Evolutionary conservation across 805 yeast species (phyloP).

Genomic region (Priceomyces melissophilus): DNA sequence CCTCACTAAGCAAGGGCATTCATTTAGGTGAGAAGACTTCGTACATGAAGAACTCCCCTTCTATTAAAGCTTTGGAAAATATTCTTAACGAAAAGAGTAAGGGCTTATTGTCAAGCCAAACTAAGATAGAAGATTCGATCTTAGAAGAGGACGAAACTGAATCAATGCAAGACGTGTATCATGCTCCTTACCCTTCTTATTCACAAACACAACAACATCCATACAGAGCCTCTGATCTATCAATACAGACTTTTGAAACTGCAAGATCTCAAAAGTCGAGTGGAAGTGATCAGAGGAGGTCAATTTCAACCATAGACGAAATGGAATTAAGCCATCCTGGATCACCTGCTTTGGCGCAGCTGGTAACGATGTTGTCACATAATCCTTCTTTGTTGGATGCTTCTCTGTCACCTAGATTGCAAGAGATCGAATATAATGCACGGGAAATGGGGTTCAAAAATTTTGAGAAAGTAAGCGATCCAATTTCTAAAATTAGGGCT

Average conservation of each 20-base stretch:
- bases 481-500: no score
- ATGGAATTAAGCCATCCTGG: slow-evolving; percentile 5
- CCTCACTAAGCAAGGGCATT: slow-evolving; percentile 19
- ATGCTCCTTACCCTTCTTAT: neutral
- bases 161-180: neutral
- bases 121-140: neutral
- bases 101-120: slow-evolving; percentile 4
- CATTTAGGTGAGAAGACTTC: slow-evolving; percentile 15
- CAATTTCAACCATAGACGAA: slow-evolving; percentile 19
- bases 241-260: slow-evolving; percentile 27
- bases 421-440: no score
- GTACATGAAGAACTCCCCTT: slow-evolving; percentile 38
- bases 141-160: slow-evolving; percentile 15
- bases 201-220: neutral
- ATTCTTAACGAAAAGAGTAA: slow-evolving; percentile 22
- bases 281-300: slow-evolving; percentile 6
- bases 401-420: no score
- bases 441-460: no score
- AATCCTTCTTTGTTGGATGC: no score
- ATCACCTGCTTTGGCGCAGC: no score
- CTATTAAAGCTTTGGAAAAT: slow-evolving; percentile 38
- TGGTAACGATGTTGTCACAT: no score
- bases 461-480: no score
- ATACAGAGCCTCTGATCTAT: slow-evolving; percentile 8
- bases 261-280: slow-evolving; percentile 15